These are phyloP conservation scores for Serpula lacrymans DNA, from an alignment of 768 basidiomycete genomes.

Conservation along the genomic window DNA sequence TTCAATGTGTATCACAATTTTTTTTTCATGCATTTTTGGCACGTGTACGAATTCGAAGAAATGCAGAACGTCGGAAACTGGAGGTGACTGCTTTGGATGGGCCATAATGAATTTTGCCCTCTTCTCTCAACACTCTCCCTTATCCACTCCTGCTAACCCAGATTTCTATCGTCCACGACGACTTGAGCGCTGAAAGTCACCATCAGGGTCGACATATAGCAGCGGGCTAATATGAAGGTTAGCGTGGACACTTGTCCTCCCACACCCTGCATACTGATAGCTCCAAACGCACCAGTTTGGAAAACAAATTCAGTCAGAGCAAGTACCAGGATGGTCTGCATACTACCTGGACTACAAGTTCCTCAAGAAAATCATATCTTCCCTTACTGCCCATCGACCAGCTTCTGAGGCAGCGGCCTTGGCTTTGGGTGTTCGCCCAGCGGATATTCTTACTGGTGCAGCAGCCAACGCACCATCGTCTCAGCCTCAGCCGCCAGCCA, in stretches of 20 bases:
- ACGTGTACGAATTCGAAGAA: too few relatives aligned
- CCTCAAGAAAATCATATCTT: constrained; percentile 97
- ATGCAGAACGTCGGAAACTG: too few relatives aligned
- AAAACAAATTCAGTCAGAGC: constrained; percentile 94
- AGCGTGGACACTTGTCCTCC: constrained; percentile 3
- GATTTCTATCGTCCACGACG: too few relatives aligned
- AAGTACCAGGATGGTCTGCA: constrained; percentile 93
- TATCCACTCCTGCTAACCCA: constrained; percentile 4
- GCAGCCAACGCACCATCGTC: constrained; percentile 31
- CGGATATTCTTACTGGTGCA: constrained; percentile 48
- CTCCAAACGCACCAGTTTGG: constrained; percentile 69
- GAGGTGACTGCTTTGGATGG: too few relatives aligned
- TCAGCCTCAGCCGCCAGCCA: constrained; percentile 21
- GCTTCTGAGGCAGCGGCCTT: constrained; percentile 87
- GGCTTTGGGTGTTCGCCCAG: constrained; percentile 76
- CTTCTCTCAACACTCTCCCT: too few relatives aligned
- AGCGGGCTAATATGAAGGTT: constrained; percentile 27
- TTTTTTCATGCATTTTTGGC: too few relatives aligned
- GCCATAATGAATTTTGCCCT: too few relatives aligned
- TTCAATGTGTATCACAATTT: too few relatives aligned
- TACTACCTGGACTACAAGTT: constrained; percentile 99
- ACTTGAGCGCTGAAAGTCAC: too few relatives aligned
- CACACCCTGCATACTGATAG: background rate
- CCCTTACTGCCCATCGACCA: constrained; percentile 84
- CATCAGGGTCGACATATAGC: constrained; percentile 1